Base-by-base conservation (phyloP, 2,329 filamentous ascomycete species). In the Aureobasidium lini region DNA sequence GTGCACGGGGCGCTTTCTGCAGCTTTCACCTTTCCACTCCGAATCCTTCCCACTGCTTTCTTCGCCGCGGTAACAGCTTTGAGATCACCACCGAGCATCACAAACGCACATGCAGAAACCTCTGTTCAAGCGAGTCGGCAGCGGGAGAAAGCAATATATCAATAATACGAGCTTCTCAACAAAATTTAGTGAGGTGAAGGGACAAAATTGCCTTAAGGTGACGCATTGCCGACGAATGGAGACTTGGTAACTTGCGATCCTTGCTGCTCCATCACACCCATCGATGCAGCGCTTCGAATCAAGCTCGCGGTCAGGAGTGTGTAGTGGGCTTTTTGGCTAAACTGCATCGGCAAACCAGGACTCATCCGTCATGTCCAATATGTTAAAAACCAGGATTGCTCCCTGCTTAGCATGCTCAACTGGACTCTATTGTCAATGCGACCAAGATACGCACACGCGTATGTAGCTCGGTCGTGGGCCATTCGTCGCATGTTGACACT, bases 161-260 rank as follows among this genome's bases (percentile, higher is more conserved):
- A 54, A 32, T 43, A 54, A 54, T 54, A 54, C 50, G 50, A 54
- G 37, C 15, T 54, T 13, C 50, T 34, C 50, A 54, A 54, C 50
- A 43, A 23, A 54, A 32, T 18, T 15, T 34, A n/a, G n/a, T 23
- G 39, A 31, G 18, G 50, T 29, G 43, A 8, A 34, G 6, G n/a
- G 10, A 15, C 9, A 40, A 42, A 13, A 34, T 37, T 37, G 28
- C 29, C 29, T 42, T 32, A 23, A 42, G 37, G 28, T 43, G 50
- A 54, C 50, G 50, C 50, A 54, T 29, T 28, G 36, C 37, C 50
- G 37, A 36, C 37, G 43, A 4, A 13, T 54, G 18, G 28, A 6
- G 4, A 40, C 29, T 39, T 37, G 37, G 32, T 28, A 11, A 32
- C 32, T 16, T 36, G 29, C 8, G 47, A 39, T 52, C 28, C 28